Conservation (phyloP, 768 basidiomycete genomes). For the Boletus rubropictus region DNA sequence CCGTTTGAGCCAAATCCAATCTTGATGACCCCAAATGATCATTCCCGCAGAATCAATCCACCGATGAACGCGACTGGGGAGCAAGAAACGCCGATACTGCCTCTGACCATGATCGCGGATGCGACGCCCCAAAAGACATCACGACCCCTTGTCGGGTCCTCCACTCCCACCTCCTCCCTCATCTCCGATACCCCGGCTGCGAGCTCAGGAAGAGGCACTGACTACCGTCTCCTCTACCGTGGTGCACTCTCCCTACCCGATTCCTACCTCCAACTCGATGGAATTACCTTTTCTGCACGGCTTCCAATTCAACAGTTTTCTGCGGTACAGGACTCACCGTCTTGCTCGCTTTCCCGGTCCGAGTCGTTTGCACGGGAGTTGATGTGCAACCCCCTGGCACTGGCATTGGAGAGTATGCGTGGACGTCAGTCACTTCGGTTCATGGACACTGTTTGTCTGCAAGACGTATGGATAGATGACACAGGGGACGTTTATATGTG, state of each 20-base stretch:
- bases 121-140: conserved; percentile 20
- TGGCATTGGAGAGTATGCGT: conserved; percentile 77
- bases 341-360: conserved; percentile 18
- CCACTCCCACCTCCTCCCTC: conserved; percentile 4
- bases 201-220: conserved; percentile 1
- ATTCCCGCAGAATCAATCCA: neutral
- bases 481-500: conserved; percentile 44
- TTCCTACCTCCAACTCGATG: conserved; percentile 66
- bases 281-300: conserved; percentile 59
- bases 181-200: neutral
- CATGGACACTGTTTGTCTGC: conserved; percentile 46
- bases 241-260: conserved; percentile 71
- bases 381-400: conserved; percentile 61
- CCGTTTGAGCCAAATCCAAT: neutral
- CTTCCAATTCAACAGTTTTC: conserved; percentile 30
- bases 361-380: conserved; percentile 33
- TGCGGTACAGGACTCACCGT: conserved; percentile 27
- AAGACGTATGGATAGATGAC: conserved; percentile 57
- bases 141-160: neutral
- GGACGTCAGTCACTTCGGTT: conserved; percentile 60
- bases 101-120: conserved; percentile 12
- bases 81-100: neutral
- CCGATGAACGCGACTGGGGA: neutral
- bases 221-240: conserved; percentile 62
- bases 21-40: too few relatives aligned